Evolutionary conservation across 2,329 filamentous ascomycete genomes (phyloP), one percentile per base, ranked within the genome.

Genomic region (Tolypocladium tundrense): DNA sequence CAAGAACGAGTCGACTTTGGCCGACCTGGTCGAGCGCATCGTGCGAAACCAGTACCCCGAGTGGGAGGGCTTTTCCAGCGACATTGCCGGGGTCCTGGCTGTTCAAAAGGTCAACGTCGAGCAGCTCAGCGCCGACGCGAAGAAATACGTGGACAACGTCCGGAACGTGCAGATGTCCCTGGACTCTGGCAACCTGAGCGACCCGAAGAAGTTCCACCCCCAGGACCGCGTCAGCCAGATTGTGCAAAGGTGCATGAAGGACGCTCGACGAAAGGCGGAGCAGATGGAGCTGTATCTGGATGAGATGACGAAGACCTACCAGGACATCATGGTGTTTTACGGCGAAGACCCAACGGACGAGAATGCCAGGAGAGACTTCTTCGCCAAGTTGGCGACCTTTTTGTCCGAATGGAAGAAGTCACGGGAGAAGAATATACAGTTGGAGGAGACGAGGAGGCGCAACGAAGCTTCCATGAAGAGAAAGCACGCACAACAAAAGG

Each of bases 201-300:
- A 99, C 69, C 88, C 93, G 51, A 97, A 94, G 79, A 95, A 93
- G 67, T 99, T 99, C 80, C 94, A 99, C 69, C 93, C 94, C 21
- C 90, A 97, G 73, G 94, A 99, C 72, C 90, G 94, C 60, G 92
- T 97, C 50, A 88, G 88, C 61, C 90, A 95, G 73, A 82, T 97
- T 40, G 92, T 96, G 57, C 91, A 96, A 73, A 83, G 93, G 55
- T 87, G 83, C 63, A 97, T 99, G 93, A 97, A 97, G 77, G 94
- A 99, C 64, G 94, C 94, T 24, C 80, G 94, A 61, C 84, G 93
- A 66, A 99, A 97, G 78, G 91, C 94, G 2, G 93, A 97, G 72
- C 94, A 97, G 76, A 88, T 97, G 86, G 84, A 90, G 69, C 78
- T 97, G 27, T 97, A 96, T 71, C 77, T 97, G 53, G 92, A 96